A percentile compares a stretch with the other conserved stretches of the same genome.
These are phyloP conservation scores for Neurospora sp. DNA, from an alignment of 495 filamentous ascomycete species.

Conservation along the genomic window DNA sequence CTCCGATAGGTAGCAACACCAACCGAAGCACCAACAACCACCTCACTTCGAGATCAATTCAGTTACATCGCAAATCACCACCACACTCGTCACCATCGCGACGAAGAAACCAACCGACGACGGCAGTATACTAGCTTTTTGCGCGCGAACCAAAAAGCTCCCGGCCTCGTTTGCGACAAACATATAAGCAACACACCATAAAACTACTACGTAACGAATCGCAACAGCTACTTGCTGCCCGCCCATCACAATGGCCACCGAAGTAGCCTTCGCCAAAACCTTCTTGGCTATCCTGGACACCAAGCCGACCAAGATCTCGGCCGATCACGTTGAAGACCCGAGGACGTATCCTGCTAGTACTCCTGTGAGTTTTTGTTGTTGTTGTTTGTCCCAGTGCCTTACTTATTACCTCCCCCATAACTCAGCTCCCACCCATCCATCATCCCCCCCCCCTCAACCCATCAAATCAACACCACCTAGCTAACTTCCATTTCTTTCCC, in stretches of 20 bases:
- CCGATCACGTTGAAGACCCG: constrained; percentile 80
- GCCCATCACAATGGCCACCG: constrained; percentile 31
- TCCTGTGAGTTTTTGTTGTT: constrained; percentile 49
- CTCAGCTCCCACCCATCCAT: not conserved
- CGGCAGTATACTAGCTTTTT: not conserved
- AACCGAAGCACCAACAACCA: not conserved
- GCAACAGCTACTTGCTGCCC: not conserved
- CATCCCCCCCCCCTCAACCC: not conserved
- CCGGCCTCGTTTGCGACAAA: not conserved
- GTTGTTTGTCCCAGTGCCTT: not conserved
- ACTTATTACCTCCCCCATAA: not conserved
- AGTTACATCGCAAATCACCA: not conserved
- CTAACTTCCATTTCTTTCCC: not conserved
- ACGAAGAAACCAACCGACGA: too few species aligned
- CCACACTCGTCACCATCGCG: not conserved
- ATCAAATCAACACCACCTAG: not conserved
- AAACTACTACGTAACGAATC: not conserved
- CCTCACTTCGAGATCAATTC: not conserved
- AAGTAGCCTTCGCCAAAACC: constrained; percentile 70
- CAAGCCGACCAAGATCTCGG: constrained; percentile 61
- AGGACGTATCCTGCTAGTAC: constrained; percentile 56
- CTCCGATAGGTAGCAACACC: not conserved
- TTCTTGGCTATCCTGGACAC: constrained; percentile 74
- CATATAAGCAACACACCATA: not conserved
- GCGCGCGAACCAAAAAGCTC: not conserved